A percentile compares a stretch with the other conserved stretches of the same genome.
These are phyloP conservation scores for Metschnikowia drakensbergensis DNA, from an alignment of 805 yeast genomes.

Conservation along the genomic window DNA sequence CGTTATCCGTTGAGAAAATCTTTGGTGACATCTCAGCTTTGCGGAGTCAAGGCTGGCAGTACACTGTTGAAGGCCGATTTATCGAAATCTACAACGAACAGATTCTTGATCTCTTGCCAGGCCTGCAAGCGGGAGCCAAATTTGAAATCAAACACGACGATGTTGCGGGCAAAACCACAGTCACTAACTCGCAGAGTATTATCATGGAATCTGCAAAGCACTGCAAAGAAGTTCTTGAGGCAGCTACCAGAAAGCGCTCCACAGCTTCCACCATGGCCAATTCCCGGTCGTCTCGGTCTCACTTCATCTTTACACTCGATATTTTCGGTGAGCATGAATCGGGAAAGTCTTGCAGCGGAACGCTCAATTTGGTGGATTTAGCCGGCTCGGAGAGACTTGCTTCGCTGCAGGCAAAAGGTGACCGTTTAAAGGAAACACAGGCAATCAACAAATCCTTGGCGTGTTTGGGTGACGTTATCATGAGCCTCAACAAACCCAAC, in stretches of 20 bases:
- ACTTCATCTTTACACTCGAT: conserved; percentile 68
- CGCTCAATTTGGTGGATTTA: conserved; percentile 77
- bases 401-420: conserved; percentile 74
- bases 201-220: conserved; percentile 44
- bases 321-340: conserved; percentile 50
- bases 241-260: conserved; percentile 59
- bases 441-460: conserved; percentile 86
- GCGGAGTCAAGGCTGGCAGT: conserved; percentile 58
- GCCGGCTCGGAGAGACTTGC: conserved; percentile 91
- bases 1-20: conserved; percentile 67
- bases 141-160: conserved; percentile 74
- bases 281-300: conserved; percentile 87
- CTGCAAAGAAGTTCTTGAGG: conserved; percentile 48
- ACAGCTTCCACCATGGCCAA: conserved; percentile 82
- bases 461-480: conserved; percentile 85
- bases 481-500: conserved; percentile 49
- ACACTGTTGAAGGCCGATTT: conserved; percentile 64
- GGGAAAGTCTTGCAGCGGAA: conserved; percentile 37
- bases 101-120: conserved; percentile 61
- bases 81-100: conserved; percentile 87
- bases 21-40: conserved; percentile 52
- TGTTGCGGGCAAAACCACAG: conserved; percentile 46
- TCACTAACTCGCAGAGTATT: conserved; percentile 56
- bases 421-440: conserved; percentile 79
- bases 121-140: conserved; percentile 26